A percentile compares a stretch with the other conserved stretches of the same genome.
These are phyloP conservation scores for Paratinospora sagittata DNA, from an alignment of 164 flowering plant species.

Conservation along the genomic window DNA sequence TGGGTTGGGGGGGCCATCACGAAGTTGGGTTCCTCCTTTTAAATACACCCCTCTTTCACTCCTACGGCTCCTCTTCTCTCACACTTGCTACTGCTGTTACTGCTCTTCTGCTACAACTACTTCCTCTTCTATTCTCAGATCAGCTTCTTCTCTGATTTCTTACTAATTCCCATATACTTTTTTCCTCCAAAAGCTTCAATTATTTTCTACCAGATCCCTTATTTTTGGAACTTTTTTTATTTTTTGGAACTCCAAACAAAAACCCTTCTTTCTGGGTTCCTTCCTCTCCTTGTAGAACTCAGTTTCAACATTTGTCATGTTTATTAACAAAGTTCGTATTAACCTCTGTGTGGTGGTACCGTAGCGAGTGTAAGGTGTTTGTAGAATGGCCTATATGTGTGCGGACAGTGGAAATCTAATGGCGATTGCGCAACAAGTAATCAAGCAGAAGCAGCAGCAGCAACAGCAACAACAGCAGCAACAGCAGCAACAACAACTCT, in stretches of 20 bases:
- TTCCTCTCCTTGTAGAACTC: too few species aligned
- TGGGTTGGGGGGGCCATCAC: neutral
- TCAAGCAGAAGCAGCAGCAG: conserved; percentile 78
- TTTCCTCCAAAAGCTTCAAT: too few species aligned
- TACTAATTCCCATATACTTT: neutral
- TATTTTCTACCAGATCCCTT: neutral
- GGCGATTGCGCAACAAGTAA: conserved; percentile 97
- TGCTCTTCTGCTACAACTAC: neutral
- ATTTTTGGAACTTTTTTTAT: too few species aligned
- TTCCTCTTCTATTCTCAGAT: neutral
- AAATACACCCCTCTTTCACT: neutral
- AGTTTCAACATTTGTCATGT: neutral
- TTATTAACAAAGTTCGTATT: neutral
- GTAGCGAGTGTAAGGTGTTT: conserved; percentile 11
- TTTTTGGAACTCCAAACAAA: neutral
- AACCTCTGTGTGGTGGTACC: too few species aligned
- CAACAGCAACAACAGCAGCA: conserved; percentile 53
- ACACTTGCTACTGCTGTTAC: neutral
- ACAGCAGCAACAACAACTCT: conserved; percentile 2
- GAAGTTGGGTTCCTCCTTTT: neutral
- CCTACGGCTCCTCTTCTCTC: neutral
- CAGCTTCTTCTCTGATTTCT: neutral
- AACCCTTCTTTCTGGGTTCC: neutral
- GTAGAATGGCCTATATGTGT: conserved; percentile 88
- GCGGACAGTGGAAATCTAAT: conserved; percentile 93